Percentiles rank a stretch among this genome's conserved stretches.
Evolutionary conservation across 2,329 filamentous ascomycete species (phyloP).

Genomic region (Elsinoe ampelina): DNA sequence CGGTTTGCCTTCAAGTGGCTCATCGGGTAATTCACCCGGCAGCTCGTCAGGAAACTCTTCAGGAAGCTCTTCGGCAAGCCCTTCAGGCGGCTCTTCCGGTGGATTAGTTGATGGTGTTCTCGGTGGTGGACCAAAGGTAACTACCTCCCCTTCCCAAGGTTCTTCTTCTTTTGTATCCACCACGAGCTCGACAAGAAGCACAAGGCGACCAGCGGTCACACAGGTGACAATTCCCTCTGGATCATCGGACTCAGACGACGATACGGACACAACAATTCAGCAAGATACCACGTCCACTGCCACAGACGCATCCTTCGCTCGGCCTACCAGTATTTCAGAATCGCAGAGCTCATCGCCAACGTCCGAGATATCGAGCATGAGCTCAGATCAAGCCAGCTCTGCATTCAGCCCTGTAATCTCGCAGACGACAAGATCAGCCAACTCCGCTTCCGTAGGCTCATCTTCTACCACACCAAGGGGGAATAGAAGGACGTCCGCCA

Average conservation of each 20-base stretch:
- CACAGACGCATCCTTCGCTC: neutral
- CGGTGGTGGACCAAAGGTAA: slow-evolving; percentile 2
- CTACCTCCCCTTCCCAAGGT: neutral
- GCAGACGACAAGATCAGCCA: no score
- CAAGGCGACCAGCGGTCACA: neutral
- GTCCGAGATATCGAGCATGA: no score
- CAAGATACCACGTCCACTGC: neutral
- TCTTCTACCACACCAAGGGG: no score
- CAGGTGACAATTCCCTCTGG: neutral
- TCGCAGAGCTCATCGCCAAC: no score
- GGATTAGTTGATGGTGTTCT: neutral
- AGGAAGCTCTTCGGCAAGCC: no score
- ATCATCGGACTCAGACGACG: neutral
- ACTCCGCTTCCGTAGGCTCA: no score
- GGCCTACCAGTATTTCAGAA: neutral
- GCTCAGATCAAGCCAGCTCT: no score
- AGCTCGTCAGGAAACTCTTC: neutral
- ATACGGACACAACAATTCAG: neutral
- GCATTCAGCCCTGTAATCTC: no score
- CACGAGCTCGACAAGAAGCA: neutral
- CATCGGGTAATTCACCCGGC: no score
- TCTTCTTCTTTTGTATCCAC: neutral
- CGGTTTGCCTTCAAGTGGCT: no score
- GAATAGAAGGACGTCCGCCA: no score
- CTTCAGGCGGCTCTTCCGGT: neutral